Evolutionary conservation across 2,329 filamentous ascomycete genomes (phyloP).

Genomic region (Penicillium sp.): DNA sequence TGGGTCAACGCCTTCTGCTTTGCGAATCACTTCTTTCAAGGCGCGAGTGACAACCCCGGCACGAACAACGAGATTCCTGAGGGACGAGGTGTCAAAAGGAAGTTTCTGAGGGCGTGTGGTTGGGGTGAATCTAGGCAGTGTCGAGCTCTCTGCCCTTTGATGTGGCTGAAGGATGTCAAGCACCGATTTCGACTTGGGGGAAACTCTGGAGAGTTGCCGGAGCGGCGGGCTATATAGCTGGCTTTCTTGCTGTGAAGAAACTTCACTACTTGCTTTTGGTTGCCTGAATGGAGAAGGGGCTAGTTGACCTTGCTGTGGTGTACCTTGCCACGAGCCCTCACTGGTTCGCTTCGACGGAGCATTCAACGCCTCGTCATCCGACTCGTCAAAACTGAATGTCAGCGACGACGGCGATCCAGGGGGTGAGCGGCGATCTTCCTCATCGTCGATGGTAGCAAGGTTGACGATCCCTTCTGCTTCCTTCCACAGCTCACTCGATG

Average conservation of each 20-base stretch:
- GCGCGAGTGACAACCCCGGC: constrained; percentile 50
- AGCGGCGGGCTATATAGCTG: constrained; percentile 30
- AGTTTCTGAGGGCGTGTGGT: constrained; percentile 50
- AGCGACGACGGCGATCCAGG: constrained; percentile 56
- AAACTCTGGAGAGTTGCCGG: constrained; percentile 53
- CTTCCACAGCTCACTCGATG: constrained; percentile 57
- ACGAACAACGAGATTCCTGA: constrained; percentile 58
- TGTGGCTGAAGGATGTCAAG: constrained; percentile 59
- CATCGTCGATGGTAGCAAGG: constrained; percentile 62
- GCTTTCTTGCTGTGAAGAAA: constrained; percentile 21
- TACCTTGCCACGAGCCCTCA: constrained; percentile 31
- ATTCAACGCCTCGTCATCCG: constrained; percentile 51
- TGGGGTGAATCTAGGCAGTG: constrained; percentile 23
- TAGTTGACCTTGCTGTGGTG: constrained; percentile 24
- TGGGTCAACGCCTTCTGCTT: constrained; percentile 46
- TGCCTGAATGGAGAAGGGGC: constrained; percentile 23
- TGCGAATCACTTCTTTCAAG: constrained; percentile 50
- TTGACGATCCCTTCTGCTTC: constrained; percentile 67
- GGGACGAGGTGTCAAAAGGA: constrained; percentile 64
- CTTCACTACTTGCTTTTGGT: constrained; percentile 26
- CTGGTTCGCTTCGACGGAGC: constrained; percentile 32
- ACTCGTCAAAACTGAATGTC: constrained; percentile 57
- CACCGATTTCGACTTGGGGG: constrained; percentile 60
- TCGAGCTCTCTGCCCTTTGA: constrained; percentile 35
- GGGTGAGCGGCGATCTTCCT: constrained; percentile 52